Evolutionary conservation across 371 early-diverging fungal genomes (phyloP).

Genomic region (Batkoa obscura): DNA sequence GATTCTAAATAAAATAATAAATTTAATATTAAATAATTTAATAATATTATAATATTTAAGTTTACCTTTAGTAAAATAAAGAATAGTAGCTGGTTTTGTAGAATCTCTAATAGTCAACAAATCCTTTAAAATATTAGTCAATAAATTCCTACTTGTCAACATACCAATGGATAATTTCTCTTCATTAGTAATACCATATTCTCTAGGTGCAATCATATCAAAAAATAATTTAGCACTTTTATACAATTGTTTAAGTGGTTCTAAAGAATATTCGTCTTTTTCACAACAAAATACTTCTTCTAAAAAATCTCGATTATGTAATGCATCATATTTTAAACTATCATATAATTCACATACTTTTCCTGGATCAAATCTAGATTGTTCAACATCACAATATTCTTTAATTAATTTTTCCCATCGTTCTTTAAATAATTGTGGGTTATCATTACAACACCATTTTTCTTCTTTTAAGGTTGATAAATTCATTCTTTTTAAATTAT

Average conservation of each 20-base stretch:
- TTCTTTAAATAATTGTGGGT: slow-evolving; percentile 56
- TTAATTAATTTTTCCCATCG: slow-evolving; percentile 89
- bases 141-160: slow-evolving; percentile 49
- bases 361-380: slow-evolving; percentile 48
- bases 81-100: slow-evolving; percentile 42
- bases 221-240: slow-evolving; percentile 62
- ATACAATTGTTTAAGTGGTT: slow-evolving; percentile 41
- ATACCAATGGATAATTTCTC: slow-evolving; percentile 83
- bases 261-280: slow-evolving; percentile 15
- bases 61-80: slow-evolving; percentile 88
- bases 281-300: slow-evolving; percentile 41
- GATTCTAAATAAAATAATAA: slow-evolving; percentile 33
- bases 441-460: slow-evolving; percentile 67
- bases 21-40: not conserved
- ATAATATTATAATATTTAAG: no score
- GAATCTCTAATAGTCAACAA: slow-evolving; percentile 34
- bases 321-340: slow-evolving; percentile 83
- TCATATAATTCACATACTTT: slow-evolving; percentile 88
- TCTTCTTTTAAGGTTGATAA: slow-evolving; percentile 34
- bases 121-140: slow-evolving; percentile 58
- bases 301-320: slow-evolving; percentile 78
- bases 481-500: slow-evolving; percentile 37
- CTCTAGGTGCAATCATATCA: slow-evolving; percentile 82
- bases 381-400: slow-evolving; percentile 59
- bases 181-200: slow-evolving; percentile 66